A percentile compares a stretch with the other conserved stretches of the same genome.
Conservation (phyloP, 1,139 yeast genomes). For the Suhomyces taliae region DNA sequence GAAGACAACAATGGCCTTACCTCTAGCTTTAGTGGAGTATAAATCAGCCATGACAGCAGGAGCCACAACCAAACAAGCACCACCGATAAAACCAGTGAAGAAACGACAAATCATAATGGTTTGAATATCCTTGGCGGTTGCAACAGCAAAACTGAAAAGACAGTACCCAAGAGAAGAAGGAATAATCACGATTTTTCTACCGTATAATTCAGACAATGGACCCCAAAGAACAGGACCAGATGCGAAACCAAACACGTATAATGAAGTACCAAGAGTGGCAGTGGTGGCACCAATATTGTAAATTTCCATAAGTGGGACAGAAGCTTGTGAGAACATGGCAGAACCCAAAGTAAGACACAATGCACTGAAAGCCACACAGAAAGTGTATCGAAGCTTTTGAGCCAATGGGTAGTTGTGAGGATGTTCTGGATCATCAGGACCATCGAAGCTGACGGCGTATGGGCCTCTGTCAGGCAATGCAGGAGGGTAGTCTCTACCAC, state of each 20-base stretch:
- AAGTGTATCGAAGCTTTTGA: slow-evolving; percentile 31
- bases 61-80: slow-evolving; percentile 78
- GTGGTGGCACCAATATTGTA: slow-evolving; percentile 57
- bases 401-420: slow-evolving; percentile 59
- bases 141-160: slow-evolving; percentile 67
- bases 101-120: slow-evolving; percentile 72
- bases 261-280: slow-evolving; percentile 63
- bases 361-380: slow-evolving; percentile 26
- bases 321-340: slow-evolving; percentile 60
- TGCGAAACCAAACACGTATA: slow-evolving; percentile 80
- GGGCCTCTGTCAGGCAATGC: slow-evolving; percentile 48
- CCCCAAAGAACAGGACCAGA: slow-evolving; percentile 83
- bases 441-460: slow-evolving; percentile 59
- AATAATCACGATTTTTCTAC: slow-evolving; percentile 61
- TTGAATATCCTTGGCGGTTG: slow-evolving; percentile 71
- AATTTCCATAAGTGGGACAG: slow-evolving; percentile 36
- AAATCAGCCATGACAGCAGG: slow-evolving; percentile 84
- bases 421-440: slow-evolving; percentile 59
- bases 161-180: slow-evolving; percentile 56
- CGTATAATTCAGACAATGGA: slow-evolving; percentile 74
- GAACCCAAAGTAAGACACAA: slow-evolving; percentile 59
- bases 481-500: slow-evolving; percentile 54
- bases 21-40: slow-evolving; percentile 60
- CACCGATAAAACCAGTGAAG: slow-evolving; percentile 74
- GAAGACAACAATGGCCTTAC: slow-evolving; percentile 67